phyloP scores from a whole-genome alignment of 208 protist genomes.

The Trypanosoma avium region DNA sequence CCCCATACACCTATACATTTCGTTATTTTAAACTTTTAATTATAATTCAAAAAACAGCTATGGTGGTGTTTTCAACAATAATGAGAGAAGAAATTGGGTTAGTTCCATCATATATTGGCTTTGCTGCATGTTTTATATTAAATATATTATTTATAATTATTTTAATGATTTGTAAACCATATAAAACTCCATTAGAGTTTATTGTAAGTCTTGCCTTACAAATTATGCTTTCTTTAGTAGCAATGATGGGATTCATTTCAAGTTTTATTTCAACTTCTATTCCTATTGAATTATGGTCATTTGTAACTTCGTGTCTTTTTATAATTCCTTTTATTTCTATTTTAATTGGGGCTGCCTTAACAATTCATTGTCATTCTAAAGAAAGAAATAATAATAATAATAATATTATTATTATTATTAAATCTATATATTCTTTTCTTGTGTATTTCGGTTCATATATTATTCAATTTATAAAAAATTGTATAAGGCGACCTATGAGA shows the following conservation, averaged over 20 bases:
- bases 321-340: slow-evolving; percentile 14
- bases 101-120: slow-evolving; percentile 17
- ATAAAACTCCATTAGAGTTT: slow-evolving; percentile 21
- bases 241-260: slow-evolving; percentile 17
- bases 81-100: slow-evolving; percentile 19
- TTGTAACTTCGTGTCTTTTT: slow-evolving; percentile 23
- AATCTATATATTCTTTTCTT: no score
- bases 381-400: background rate
- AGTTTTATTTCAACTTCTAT: background rate
- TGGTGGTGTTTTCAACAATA: slow-evolving; percentile 20
- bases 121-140: slow-evolving; percentile 17
- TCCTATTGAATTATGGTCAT: slow-evolving; percentile 10
- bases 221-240: slow-evolving; percentile 14
- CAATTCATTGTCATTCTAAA: background rate
- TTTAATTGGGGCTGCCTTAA: background rate
- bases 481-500: no score
- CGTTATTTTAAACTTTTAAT: slow-evolving; percentile 33
- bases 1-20: slow-evolving; percentile 22
- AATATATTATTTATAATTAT: slow-evolving; percentile 3
- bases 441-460: no score
- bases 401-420: background rate
- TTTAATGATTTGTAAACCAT: slow-evolving; percentile 19
- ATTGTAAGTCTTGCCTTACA: slow-evolving; percentile 25
- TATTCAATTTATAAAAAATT: no score
- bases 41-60: slow-evolving; percentile 27